Conservation (phyloP, 768 basidiomycete species). For the Kwoniella sp. region DNA sequence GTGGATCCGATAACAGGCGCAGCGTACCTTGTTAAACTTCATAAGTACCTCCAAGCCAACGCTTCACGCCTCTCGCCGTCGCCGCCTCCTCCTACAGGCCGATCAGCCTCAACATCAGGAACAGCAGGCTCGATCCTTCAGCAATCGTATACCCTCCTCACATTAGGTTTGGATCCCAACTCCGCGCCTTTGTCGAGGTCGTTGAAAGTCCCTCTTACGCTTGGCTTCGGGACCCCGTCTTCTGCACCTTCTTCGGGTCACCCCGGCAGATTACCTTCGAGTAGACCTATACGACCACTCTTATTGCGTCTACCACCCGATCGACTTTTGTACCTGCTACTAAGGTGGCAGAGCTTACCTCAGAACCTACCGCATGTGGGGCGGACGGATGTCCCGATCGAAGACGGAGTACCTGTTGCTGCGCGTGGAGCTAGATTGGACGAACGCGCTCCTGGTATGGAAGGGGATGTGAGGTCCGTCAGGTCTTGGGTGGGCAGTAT, state of each 20-base stretch:
- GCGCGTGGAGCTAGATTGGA: slow-evolving; percentile 42
- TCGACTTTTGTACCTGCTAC: slow-evolving; percentile 49
- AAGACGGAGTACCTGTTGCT: slow-evolving; percentile 40
- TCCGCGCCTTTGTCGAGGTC: slow-evolving; percentile 44
- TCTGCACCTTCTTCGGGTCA: slow-evolving; percentile 1
- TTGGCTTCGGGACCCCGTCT: slow-evolving; percentile 46
- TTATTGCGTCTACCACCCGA: slow-evolving; percentile 53
- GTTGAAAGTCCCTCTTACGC: slow-evolving; percentile 48
- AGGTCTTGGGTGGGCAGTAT: slow-evolving; percentile 56
- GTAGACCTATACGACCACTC: slow-evolving; percentile 37
- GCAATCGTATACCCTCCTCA: slow-evolving; percentile 53
- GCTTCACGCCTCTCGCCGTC: slow-evolving; percentile 42
- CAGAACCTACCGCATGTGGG: slow-evolving; percentile 50
- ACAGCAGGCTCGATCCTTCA: slow-evolving; percentile 31
- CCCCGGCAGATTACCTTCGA: background rate
- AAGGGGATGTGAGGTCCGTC: slow-evolving; percentile 53
- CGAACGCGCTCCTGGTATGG: slow-evolving; percentile 24
- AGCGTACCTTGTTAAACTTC: slow-evolving; percentile 46
- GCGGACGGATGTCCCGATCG: slow-evolving; percentile 51
- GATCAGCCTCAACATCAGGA: slow-evolving; percentile 11
- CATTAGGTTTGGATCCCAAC: slow-evolving; percentile 52
- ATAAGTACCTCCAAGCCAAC: slow-evolving; percentile 50
- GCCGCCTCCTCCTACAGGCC: slow-evolving; percentile 2
- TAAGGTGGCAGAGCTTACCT: slow-evolving; percentile 46
- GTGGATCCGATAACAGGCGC: slow-evolving; percentile 37